Evolutionary conservation across 1,284 basidiomycete species (phyloP).

Genomic region (Fomitopsis schrenkii): DNA sequence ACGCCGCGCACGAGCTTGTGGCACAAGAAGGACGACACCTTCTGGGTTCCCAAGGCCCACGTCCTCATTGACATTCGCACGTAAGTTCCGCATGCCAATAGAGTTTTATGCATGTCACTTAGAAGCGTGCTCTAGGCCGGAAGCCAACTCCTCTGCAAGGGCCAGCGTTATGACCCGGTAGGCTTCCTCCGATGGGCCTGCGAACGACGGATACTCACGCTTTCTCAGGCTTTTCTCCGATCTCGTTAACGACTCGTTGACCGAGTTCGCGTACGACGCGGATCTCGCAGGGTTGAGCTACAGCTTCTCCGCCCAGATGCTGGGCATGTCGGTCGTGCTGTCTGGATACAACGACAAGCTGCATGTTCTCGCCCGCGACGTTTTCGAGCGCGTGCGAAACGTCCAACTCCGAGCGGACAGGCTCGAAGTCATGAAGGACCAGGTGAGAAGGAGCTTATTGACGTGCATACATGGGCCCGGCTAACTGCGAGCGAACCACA

Average conservation of each 20-base stretch:
- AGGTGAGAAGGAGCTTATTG: constrained; percentile 41
- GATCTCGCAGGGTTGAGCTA: constrained; percentile 89
- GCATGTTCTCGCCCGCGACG: constrained; percentile 68
- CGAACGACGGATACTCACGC: not conserved
- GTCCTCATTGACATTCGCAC: constrained; percentile 71
- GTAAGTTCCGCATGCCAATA: constrained; percentile 31
- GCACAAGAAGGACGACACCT: constrained; percentile 96
- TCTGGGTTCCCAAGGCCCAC: constrained; percentile 88
- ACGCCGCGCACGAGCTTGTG: constrained; percentile 74
- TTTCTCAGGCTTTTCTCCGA: constrained; percentile 75
- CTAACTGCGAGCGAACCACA: constrained; percentile 24
- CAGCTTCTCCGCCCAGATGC: constrained; percentile 61
- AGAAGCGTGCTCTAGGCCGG: constrained; percentile 36
- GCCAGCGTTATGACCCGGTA: constrained; percentile 63
- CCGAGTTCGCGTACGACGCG: constrained; percentile 92
- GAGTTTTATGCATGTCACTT: not conserved
- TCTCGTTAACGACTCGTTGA: constrained; percentile 85
- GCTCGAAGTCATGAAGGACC: constrained; percentile 83
- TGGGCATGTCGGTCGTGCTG: constrained; percentile 69
- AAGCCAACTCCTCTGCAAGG: constrained; percentile 52
- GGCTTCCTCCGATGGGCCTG: constrained; percentile 12
- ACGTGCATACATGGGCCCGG: not conserved
- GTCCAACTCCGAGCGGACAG: constrained; percentile 71
- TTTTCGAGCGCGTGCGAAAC: constrained; percentile 71
- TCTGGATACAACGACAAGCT: constrained; percentile 97